Base-by-base conservation (phyloP, 1,284 basidiomycete species). In the Fomitopsis pinicola region DNA sequence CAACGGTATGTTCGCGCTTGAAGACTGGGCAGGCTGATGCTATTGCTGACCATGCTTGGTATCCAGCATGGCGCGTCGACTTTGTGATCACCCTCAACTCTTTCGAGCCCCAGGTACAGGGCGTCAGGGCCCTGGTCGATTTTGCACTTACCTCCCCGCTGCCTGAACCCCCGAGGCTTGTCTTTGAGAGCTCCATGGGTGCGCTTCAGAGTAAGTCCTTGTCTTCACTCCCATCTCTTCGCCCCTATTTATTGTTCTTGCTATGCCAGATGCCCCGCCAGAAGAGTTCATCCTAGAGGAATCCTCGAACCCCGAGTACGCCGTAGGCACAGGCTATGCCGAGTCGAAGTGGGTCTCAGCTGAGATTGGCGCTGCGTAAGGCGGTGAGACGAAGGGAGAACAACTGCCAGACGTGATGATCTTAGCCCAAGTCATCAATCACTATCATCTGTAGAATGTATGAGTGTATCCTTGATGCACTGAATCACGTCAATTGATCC, bases 311-410 rank as follows among this genome's bases (percentile, higher is more conserved):
- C 73, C 1, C 62, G 57, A 5, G 45, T 70, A 50, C 10, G 69
- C 76, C 2, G 52, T 75, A 14, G 74, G 73, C 6, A 68, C 64
- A 15, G 78, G 78, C 6, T 80, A 79, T 62, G 63, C 69, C 14
- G 75, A 78, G 61, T 73, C 73, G 5, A 79, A 80, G 62, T 80
- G 75, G 74, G 72, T 78, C 1, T 72, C 73, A 0, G 14, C 22
- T 22, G 12, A 50, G 5, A 50, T 35, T 2, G 17, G n/a, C 2
- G 42, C 15, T n/a, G 42, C 42, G n/a, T 45, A 15, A 19, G 42
- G 22, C 42, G 15, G n/a, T 45, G 42, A 22, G 38, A 15, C 9
- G 9, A 15, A 14, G 38, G 38, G 6, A 40, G 12, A 40, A 14
- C 3, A 2, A 40, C 38, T 40, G 38, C 22, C n/a, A 19, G 42